Conservation (phyloP, 345 rosid genomes). For the Triadica sebifera region DNA sequence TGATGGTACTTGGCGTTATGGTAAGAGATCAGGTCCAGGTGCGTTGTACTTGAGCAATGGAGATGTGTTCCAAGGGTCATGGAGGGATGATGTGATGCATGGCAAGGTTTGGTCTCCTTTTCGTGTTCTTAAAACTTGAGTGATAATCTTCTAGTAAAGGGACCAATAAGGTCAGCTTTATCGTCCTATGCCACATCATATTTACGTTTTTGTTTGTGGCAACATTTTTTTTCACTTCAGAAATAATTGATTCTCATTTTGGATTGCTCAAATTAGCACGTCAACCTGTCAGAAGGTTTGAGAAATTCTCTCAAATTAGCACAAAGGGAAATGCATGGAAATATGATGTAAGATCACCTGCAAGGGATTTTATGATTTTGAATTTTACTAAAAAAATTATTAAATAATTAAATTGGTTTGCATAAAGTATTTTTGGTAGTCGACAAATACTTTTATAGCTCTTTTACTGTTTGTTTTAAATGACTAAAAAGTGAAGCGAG, state of each 20-base stretch:
- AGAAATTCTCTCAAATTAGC: not conserved
- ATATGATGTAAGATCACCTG: not conserved
- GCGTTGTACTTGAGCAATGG: slow-evolving; percentile 89
- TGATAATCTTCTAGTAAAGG: not conserved
- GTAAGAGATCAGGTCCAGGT: slow-evolving; percentile 90
- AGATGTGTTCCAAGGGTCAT: slow-evolving; percentile 94
- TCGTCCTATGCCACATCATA: not conserved
- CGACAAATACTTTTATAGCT: not conserved
- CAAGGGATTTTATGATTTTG: not conserved
- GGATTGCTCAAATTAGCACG: not conserved
- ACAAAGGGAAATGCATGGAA: not conserved
- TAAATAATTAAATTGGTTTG: too few relatives aligned
- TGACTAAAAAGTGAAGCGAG: not conserved
- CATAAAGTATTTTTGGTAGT: not conserved
- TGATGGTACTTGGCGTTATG: slow-evolving; percentile 92
- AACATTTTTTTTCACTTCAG: not conserved
- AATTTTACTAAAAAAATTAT: too few relatives aligned
- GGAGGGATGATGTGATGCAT: slow-evolving; percentile 96
- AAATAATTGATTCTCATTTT: not conserved
- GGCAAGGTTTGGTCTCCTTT: slow-evolving; percentile 65
- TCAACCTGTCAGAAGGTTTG: not conserved
- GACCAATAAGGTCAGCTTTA: not conserved
- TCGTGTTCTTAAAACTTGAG: not conserved
- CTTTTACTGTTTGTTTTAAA: not conserved
- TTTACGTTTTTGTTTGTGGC: not conserved